Evolutionary conservation across 345 rosid species (phyloP).

Genomic region (Hibiscus tridactylites): DNA sequence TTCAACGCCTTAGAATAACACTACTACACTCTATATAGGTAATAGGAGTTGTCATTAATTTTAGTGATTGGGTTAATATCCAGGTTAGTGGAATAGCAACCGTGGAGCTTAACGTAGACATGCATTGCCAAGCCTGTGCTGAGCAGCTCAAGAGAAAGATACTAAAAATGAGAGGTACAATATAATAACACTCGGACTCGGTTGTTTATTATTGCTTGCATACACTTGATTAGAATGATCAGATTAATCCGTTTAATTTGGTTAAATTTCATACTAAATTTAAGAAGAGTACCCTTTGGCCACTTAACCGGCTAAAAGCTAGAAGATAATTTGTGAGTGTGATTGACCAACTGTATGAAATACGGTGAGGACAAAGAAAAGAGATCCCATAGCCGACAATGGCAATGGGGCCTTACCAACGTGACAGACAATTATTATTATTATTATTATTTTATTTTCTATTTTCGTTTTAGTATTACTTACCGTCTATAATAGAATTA

Average conservation of each 20-base stretch:
- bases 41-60: too few relatives aligned
- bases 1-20: neutral
- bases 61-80: neutral
- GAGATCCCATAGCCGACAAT: too few relatives aligned
- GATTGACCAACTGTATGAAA: neutral
- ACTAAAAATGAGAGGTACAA: slow-evolving; percentile 84
- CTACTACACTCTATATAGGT: neutral
- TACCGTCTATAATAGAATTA: too few relatives aligned
- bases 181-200: slow-evolving; percentile 34
- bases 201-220: neutral
- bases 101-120: slow-evolving; percentile 81
- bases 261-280: neutral
- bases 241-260: neutral
- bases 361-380: neutral
- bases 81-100: slow-evolving; percentile 56
- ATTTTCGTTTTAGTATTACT: too few relatives aligned
- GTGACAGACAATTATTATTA: neutral
- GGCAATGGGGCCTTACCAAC: too few relatives aligned
- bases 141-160: slow-evolving; percentile 76
- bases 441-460: too few relatives aligned
- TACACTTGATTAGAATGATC: neutral
- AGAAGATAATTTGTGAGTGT: neutral
- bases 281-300: neutral
- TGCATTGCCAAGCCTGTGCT: slow-evolving; percentile 97
- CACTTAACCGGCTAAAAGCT: neutral